Evolutionary conservation across 768 basidiomycete genomes (phyloP).

Genomic region (Calocera cornea): DNA sequence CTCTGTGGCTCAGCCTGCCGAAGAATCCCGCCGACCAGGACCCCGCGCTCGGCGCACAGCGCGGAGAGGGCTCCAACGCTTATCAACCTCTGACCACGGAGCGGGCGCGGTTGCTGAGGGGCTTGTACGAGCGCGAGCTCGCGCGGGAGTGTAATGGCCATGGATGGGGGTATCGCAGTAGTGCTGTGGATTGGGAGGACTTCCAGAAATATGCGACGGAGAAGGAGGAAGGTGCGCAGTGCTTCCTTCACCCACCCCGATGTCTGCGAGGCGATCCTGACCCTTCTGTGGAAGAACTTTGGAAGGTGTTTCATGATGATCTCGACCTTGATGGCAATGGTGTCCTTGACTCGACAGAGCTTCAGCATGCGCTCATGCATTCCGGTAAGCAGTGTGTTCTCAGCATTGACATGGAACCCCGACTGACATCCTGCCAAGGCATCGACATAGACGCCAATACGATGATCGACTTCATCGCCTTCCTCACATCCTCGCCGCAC

Average conservation of each 20-base stretch:
- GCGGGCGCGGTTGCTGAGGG: conserved; percentile 47
- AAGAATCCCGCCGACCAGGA: conserved; percentile 18
- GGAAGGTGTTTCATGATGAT: conserved; percentile 82
- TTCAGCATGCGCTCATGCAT: conserved; percentile 47
- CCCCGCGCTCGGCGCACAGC: conserved; percentile 13
- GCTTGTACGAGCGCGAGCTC: conserved; percentile 68
- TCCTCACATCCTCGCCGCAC: conserved; percentile 56
- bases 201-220: conserved; percentile 62
- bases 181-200: conserved; percentile 41
- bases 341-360: conserved; percentile 52
- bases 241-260: neutral
- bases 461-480: conserved; percentile 69
- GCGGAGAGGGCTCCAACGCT: conserved; percentile 14
- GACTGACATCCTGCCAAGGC: conserved; percentile 36
- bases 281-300: conserved; percentile 52
- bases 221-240: conserved; percentile 62
- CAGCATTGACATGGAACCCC: conserved; percentile 3
- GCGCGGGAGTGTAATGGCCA: conserved; percentile 26
- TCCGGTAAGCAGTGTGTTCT: conserved; percentile 40
- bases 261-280: conserved; percentile 3
- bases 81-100: conserved; percentile 32
- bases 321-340: conserved; percentile 85
- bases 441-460: conserved; percentile 55
- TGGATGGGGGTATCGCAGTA: conserved; percentile 33
- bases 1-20: conserved; percentile 50